Evolutionary conservation across 2,329 filamentous ascomycete genomes (phyloP), one percentile per base, ranked within the genome.

Genomic region (Sclerotinia subarctica): DNA sequence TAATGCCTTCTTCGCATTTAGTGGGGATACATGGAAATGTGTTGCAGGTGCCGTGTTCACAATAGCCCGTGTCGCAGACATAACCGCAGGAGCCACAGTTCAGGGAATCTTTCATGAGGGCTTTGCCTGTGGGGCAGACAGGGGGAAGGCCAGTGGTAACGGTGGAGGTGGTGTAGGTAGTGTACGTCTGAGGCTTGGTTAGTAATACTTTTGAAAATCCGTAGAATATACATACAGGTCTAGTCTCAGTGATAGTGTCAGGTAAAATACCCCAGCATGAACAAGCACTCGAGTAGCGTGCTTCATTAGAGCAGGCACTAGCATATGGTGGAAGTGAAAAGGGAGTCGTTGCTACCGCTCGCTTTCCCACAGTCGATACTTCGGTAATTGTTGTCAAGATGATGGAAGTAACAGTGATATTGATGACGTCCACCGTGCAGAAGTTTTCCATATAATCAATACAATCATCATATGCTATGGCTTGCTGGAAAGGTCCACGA

Each of bases 271-370:
- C 69, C 38, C 64, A 66, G 51, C 69, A 70, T 24, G 66, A 69
- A 58, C 67, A 70, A 19, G 69, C 69, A 24, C 54, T 66, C 21
- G 60, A 60, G 26, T 70, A 70, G 2, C 52, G 46, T 29, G 67
- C 54, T 29, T 64, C 54, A 15, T 47, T 51, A 7, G 53, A 54
- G 49, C 69, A 70, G 4, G 44, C 60, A 38, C 32, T 66, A 7
- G 67, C 69, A 44, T 70, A 70, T 35, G 62, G 2, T 54, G 69
- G 69, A 42, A 70, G 60, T 21, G 51, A 42, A 24, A 65, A 65
- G 15, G 54, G 2, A n/a, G 64, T 42, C 17, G 64, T 47, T n/a
- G 47, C 47, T 24, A 29, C 56, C 8, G 35, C 26, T 46, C 65
- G 29, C 15, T 63, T 67, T 29, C 56, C 65, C 21, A 67, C 65